These are phyloP conservation scores for Trichosphaerium sp. DNA, from an alignment of 78 protist species.

Conservation along the genomic window DNA sequence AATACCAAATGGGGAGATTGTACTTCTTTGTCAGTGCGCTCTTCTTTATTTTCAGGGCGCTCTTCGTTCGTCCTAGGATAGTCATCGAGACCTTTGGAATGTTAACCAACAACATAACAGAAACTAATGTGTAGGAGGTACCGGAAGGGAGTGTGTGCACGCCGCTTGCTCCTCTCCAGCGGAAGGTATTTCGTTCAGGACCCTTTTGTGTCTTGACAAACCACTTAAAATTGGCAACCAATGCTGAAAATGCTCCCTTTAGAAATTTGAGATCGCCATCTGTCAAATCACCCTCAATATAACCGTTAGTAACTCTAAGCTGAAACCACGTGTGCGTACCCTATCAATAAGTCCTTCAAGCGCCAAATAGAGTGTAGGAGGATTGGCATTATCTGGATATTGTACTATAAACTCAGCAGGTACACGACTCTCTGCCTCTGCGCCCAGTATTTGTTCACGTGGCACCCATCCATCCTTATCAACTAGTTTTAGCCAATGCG, in stretches of 20 bases:
- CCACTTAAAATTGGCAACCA: constrained; percentile 19
- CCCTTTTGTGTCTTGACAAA: constrained; percentile 25
- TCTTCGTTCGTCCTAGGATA: constrained; percentile 60
- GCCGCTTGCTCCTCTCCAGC: constrained; percentile 69
- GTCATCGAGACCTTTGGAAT: constrained; percentile 60
- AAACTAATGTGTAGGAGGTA: background rate
- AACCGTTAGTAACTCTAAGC: background rate
- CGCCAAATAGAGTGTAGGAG: constrained; percentile 70
- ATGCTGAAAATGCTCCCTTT: background rate
- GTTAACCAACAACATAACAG: background rate
- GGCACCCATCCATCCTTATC: constrained; percentile 88
- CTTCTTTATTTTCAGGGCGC: background rate
- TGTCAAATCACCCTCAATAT: background rate
- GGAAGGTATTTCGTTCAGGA: constrained; percentile 2
- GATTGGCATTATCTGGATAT: constrained; percentile 56
- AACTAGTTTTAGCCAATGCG: constrained; percentile 69
- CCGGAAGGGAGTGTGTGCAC: constrained; percentile 69
- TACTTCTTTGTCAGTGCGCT: background rate
- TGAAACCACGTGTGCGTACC: too few relatives aligned
- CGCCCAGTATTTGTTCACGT: constrained; percentile 89
- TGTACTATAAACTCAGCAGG: constrained; percentile 19
- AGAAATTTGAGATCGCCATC: background rate
- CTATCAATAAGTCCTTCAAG: background rate
- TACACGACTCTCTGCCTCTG: constrained; percentile 51
- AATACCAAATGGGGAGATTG: too few relatives aligned